Base-by-base conservation (phyloP, 2,329 filamentous ascomycete genomes). In the Sporothrix pseudoabietina region DNA sequence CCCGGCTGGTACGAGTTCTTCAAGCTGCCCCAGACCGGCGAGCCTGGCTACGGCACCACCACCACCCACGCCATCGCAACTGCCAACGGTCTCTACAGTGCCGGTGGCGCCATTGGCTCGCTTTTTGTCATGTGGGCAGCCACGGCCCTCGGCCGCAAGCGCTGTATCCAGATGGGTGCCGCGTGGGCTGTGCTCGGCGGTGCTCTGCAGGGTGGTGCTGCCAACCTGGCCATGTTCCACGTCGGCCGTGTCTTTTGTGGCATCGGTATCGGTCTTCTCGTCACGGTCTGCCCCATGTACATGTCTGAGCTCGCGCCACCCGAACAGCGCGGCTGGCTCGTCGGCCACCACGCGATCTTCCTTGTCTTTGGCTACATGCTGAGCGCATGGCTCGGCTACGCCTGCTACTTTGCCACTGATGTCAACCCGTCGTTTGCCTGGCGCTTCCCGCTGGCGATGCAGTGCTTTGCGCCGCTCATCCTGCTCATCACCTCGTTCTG, bases 1-100 rank as follows among this genome's bases (percentile, higher is more conserved):
- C 84, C 85, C 3, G 85, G 85, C 75, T 87, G 84, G 84, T 87
- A 85, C 76, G 74, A 77, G 22, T 86, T 83, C 78, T 87, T 87
- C 76, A 76, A 84, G 59, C 81, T 87, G 10, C 85, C 85, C 0
- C 74, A 74, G 12, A 78, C 82, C 44, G 83, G 82, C 14, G 80
- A 85, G 72, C 78, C 79, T 0, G 85, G 84, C 69, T 86, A 86
- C 74, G 81, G 77, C n/a, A 80, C 80, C 4, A 83, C 78, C 39
- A 86, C 84, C 0, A 85, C 85, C 0, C 80, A 82, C 8, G 82
- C 82, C 7, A 85, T 86, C 39, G 83, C 84, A 2, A 85, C 84
- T 0, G 83, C 71, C 59, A 74, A 74, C 52, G 71, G 71, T 30
- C 71, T 74, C 26, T 74, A 68, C 52, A 73, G 71, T 83, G 49